A percentile compares a stretch with the other conserved stretches of the same genome.
phyloP scores from a whole-genome alignment of 75 land plant species.

The Pinus taeda region DNA sequence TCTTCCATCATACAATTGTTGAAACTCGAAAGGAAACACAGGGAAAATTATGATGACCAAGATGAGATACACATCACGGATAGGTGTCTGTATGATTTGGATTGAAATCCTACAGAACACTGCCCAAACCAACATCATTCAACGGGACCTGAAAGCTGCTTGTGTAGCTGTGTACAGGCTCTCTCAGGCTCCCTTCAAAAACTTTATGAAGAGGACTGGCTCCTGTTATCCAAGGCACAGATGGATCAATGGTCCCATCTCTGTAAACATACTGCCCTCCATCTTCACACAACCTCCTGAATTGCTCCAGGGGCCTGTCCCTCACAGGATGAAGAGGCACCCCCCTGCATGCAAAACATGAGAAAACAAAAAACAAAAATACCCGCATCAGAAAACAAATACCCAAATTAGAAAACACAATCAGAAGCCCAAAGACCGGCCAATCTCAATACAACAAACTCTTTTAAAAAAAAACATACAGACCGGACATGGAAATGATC shows the following conservation, averaged over 20 bases:
- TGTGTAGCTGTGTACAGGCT: conserved; percentile 3
- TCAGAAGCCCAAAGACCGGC: background rate
- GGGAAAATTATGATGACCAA: too few relatives aligned
- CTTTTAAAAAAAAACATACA: background rate
- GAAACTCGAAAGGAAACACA: too few relatives aligned
- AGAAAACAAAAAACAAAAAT: background rate
- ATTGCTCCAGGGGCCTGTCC: conserved; percentile 16
- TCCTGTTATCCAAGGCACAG: conserved; percentile 10
- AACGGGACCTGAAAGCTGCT: conserved; percentile 6
- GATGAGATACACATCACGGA: too few relatives aligned
- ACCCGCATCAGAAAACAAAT: background rate
- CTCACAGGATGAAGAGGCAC: conserved; percentile 15
- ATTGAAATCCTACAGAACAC: too few relatives aligned
- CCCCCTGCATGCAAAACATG: background rate
- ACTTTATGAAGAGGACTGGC: background rate
- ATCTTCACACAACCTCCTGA: conserved; percentile 11
- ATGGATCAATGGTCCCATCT: conserved; percentile 12
- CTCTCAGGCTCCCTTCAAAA: conserved; percentile 6
- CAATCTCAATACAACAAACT: background rate
- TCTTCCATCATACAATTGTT: too few relatives aligned
- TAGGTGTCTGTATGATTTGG: too few relatives aligned
- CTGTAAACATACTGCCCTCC: conserved; percentile 18
- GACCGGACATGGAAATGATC: conserved; percentile 53
- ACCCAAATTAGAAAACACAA: background rate
- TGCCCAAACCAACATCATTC: conserved; percentile 7